Percentiles rank a stretch among this genome's conserved stretches.
These are phyloP conservation scores for Blastobotrys aristatus DNA, from an alignment of 1,139 yeast species.

Conservation along the genomic window DNA sequence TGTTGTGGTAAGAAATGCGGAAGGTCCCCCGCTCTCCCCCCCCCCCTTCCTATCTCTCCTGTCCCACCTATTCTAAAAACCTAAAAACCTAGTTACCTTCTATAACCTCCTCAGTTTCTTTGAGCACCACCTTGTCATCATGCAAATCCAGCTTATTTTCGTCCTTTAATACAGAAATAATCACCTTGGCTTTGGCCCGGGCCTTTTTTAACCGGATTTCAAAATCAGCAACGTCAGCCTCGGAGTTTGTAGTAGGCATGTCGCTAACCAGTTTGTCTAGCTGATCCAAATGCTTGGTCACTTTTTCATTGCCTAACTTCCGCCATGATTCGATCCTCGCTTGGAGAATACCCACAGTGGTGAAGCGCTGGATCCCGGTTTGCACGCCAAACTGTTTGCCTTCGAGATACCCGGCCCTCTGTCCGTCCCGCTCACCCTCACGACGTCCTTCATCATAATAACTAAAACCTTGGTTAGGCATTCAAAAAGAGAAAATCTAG, in stretches of 20 bases:
- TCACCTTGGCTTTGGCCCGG: conserved; percentile 31
- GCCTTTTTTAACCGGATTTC: conserved; percentile 31
- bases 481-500: too few species aligned
- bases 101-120: conserved; percentile 32
- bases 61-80: too few species aligned
- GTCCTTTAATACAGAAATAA: conserved; percentile 26
- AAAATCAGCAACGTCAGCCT: conserved; percentile 30
- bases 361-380: conserved; percentile 67
- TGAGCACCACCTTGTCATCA: conserved; percentile 27
- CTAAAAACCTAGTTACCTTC: conserved; percentile 21
- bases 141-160: conserved; percentile 21
- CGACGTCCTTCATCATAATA: conserved; percentile 57
- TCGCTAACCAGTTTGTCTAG: conserved; percentile 19
- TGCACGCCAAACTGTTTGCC: conserved; percentile 78
- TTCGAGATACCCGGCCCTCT: conserved; percentile 55
- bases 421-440: conserved; percentile 47
- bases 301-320: conserved; percentile 7
- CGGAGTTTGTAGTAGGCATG: conserved; percentile 30
- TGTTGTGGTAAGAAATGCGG: too few species aligned
- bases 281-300: conserved; percentile 20
- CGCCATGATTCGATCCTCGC: conserved; percentile 47
- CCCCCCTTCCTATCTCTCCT: too few species aligned
- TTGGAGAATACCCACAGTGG: conserved; percentile 57
- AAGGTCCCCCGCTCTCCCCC: too few species aligned
- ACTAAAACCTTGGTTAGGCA: conserved; percentile 21